Conservation (phyloP, 768 basidiomycete species). For the Royoungia palumana region DNA sequence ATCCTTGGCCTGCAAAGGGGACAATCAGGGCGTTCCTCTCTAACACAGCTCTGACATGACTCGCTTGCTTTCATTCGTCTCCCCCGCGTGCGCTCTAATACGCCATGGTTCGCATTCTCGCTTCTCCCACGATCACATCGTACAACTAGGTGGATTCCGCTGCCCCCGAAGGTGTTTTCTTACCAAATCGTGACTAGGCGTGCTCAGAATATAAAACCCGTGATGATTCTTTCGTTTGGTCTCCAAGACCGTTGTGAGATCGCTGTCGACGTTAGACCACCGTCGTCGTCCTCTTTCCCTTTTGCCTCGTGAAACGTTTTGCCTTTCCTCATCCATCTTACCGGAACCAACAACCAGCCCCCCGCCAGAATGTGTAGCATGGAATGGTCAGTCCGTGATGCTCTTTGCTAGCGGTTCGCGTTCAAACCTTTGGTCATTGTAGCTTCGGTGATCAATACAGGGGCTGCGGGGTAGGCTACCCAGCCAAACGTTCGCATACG, state of each 20-base stretch:
- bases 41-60: slow-evolving; percentile 23
- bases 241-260: neutral
- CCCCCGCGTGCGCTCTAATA: neutral
- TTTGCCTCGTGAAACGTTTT: neutral
- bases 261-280: neutral
- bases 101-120: slow-evolving; percentile 11
- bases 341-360: slow-evolving; percentile 1
- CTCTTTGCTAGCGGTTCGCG: slow-evolving; percentile 1
- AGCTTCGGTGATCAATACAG: slow-evolving; percentile 43
- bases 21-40: slow-evolving; percentile 26
- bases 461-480: slow-evolving; percentile 38
- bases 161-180: slow-evolving; percentile 28
- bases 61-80: slow-evolving; percentile 1
- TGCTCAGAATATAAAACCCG: slow-evolving; percentile 29
- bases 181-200: slow-evolving; percentile 27
- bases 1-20: slow-evolving; percentile 22
- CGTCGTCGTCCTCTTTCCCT: neutral
- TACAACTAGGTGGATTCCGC: slow-evolving; percentile 22
- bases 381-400: slow-evolving; percentile 45
- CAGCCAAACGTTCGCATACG: neutral
- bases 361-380: slow-evolving; percentile 51
- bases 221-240: slow-evolving; percentile 1
- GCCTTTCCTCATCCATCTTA: neutral
- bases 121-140: slow-evolving; percentile 36
- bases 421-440: slow-evolving; percentile 9